phyloP scores from a whole-genome alignment of 225 moss, liverwort and hornwort species.

The Pseudoscleropodium purum region DNA sequence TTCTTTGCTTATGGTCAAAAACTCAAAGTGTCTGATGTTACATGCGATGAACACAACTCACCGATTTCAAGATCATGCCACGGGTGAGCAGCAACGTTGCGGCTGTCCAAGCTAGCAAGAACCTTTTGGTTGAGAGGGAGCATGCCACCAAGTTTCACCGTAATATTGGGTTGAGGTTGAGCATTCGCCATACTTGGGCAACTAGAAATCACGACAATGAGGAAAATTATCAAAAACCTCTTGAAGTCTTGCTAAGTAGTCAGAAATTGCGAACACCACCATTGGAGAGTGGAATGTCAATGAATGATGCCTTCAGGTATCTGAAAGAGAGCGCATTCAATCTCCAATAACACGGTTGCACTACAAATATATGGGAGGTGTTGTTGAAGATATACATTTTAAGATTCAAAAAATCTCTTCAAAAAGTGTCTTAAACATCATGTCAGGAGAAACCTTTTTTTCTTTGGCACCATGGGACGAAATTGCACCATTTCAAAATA shows the following conservation, averaged over 20 bases:
- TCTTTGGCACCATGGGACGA: no score
- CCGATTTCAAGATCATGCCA: slow-evolving; percentile 34
- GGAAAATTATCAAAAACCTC: not conserved
- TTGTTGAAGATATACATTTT: no score
- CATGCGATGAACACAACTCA: not conserved
- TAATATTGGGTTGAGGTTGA: not conserved
- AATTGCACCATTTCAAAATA: no score
- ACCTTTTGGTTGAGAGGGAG: slow-evolving; percentile 46
- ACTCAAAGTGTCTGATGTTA: not conserved
- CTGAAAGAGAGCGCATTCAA: not conserved
- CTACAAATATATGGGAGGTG: no score
- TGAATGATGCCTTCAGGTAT: not conserved
- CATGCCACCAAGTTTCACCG: slow-evolving; percentile 24
- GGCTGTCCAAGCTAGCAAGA: slow-evolving; percentile 52
- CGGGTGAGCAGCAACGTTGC: slow-evolving; percentile 51
- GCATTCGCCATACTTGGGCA: not conserved
- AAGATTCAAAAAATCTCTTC: no score
- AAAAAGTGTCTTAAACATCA: no score
- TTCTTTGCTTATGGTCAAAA: not conserved
- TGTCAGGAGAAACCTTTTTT: no score
- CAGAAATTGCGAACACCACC: not conserved
- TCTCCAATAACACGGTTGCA: not conserved
- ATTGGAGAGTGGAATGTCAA: not conserved
- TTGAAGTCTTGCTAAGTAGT: not conserved
- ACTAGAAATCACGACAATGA: not conserved